Evolutionary conservation across 106 monocot species (phyloP), one percentile per base, ranked within the genome.

Genomic region (Cymbidium sinense): DNA sequence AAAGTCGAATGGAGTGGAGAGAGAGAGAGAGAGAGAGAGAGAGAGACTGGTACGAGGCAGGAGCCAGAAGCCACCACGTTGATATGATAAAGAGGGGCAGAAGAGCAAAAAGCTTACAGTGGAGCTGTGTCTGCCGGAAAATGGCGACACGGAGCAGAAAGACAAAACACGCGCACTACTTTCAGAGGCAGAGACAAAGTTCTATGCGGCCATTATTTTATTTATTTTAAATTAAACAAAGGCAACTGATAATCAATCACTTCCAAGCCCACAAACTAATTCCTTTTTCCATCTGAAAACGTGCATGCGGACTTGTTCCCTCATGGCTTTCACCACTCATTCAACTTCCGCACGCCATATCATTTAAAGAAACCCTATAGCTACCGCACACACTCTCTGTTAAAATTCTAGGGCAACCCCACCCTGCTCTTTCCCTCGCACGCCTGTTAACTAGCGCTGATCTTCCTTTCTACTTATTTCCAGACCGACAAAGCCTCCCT

Each of bases 401-500:
- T 37, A 43, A 43, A 43, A 64, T 5, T 2, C n/a, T 9, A 64
- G 3, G 2, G 15, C 67, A 47, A 47, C 67, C 67, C 67, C 67
- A 67, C 67, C 17, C 19, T 33, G 2, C 34, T 71, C 19, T 15
- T 52, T 23, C 21, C 58, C 58, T n/a, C 65, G 62, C 62, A 62
- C 62, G 21, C 65, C 65, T 65, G 37, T 4, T 39, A 39, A 1
- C 37, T 39, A 4, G 3, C 7, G 37, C 37, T 39, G 65, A 27
- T 65, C 65, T 30, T 65, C 27, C 2, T 27, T 2, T 65, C 65
- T 27, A 10, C 3, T 13, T 27, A 5, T 8, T 19, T 83, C 35
- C 70, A 96, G 96, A 96, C 96, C 41, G 96, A 96, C 83, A 96
- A 96, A 44, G 96, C 96, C 29, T 94, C 94, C 17, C 74, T 96